Conservation (phyloP, 2,329 filamentous ascomycete species). For the Graphilbum fragrans region DNA sequence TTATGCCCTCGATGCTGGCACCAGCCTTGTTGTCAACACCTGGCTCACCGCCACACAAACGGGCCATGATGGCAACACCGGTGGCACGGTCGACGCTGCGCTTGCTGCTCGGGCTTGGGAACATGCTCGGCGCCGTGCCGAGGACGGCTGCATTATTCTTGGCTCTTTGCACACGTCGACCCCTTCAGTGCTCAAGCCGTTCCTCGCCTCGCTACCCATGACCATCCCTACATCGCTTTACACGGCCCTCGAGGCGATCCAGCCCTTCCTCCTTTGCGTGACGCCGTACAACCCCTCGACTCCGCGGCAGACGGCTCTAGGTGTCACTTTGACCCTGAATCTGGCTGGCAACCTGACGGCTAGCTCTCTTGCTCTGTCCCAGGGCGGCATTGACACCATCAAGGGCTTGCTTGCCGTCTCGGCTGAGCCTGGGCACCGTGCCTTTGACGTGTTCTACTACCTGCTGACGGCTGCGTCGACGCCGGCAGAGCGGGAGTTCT, state of each 20-base stretch:
- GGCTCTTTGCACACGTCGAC: conserved; percentile 81
- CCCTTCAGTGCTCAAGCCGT: conserved; percentile 72
- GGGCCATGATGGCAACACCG: conserved; percentile 54
- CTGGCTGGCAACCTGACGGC: conserved; percentile 68
- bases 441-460: conserved; percentile 98
- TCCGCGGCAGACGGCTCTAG: conserved; percentile 67
- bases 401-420: conserved; percentile 74
- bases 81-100: conserved; percentile 69
- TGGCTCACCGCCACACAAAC: conserved; percentile 74
- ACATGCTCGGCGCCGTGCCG: conserved; percentile 84
- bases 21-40: conserved; percentile 87
- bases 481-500: conserved; percentile 75
- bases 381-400: conserved; percentile 75
- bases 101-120: conserved; percentile 84
- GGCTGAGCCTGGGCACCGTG: conserved; percentile 67
- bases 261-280: conserved; percentile 76
- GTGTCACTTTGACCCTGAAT: conserved; percentile 70
- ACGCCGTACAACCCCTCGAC: conserved; percentile 84
- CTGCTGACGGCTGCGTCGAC: conserved; percentile 86
- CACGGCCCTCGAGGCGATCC: conserved; percentile 67
- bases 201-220: conserved; percentile 70
- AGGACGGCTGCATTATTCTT: conserved; percentile 86
- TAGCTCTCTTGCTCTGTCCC: conserved; percentile 66
- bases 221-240: conserved; percentile 63
- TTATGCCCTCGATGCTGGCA: conserved; percentile 80